Evolutionary conservation across 2,329 filamentous ascomycete species (phyloP), one percentile per base, ranked within the genome.

Genomic region (Cladosporium phlei): DNA sequence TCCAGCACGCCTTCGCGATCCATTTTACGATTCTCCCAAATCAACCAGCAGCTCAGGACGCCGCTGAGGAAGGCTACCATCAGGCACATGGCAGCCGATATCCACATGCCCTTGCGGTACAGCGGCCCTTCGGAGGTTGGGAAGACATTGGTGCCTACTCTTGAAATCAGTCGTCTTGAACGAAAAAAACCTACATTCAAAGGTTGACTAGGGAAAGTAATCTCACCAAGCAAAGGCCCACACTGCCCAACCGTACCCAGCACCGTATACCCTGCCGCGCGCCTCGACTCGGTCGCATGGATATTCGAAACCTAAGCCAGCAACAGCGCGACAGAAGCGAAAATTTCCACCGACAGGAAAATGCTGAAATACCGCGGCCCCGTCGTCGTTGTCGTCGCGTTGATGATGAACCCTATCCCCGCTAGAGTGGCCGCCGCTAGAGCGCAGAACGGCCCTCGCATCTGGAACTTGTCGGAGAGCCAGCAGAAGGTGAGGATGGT

Each of bases 11-110:
- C 55, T 52, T 72, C 71, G 51, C 64, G 59, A 39, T 80, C 81
- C 3, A 85, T 62, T 53, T 76, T 76, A 58, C 64, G 70, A 52
- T 86, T 86, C 65, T 85, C 77, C 63, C 71, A 74, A 11, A 70
- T 69, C 16, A 85, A 67, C 17, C 83, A 62, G 5, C 69, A 66
- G 5, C 81, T 71, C 30, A 84, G 59, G 1, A 66, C 45, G 0
- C 82, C 53, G 0, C 79, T 79, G 5, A 85, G 59, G 0, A 74
- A 48, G 0, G 71, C 76, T 0, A 80, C 81, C 33, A 85, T 66
- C 5, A 84, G 62, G 64, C 82, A 83, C 32, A 85, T 78, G 0
- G 69, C 74, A 0, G 81, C 76, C 52, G 82, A 84, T 3, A 83
- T 75, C 46, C 70, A 70, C 64, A 76, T 76, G 0, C 83, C 82